Base-by-base conservation (phyloP, 2,329 filamentous ascomycete genomes). In the Teratosphaeria viscida region DNA sequence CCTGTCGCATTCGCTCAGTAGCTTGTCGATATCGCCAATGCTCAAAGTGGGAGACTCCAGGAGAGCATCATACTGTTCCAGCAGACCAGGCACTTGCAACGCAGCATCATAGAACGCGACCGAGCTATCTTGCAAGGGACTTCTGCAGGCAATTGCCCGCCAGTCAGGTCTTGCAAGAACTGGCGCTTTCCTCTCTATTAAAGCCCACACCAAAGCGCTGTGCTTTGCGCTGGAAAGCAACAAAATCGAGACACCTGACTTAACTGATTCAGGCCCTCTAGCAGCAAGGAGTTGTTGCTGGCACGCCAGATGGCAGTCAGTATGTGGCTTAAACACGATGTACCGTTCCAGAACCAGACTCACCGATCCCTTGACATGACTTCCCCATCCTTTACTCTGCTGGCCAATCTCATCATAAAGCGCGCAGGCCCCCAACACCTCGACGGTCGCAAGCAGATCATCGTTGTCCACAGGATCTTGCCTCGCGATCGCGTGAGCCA, bases 391-490 rank as follows among this genome's bases (percentile, higher is more conserved):
- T 29, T 62, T 59, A 16, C 65, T 65, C 34, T 65, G 63, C 37
- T 66, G 63, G n/a, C 64, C 60, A 29, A 72, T 70, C 47, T 70
- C 65, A 35, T 70, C 67, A 61, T 66, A 72, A 43, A 71, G 66
- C 56, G 70, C 69, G 56, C 70, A 72, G 5, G 62, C 62, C 10
- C 64, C 68, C 16, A 72, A 60, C 4, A 71, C 58, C 11, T 62
- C 65, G 23, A 67, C 67, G 6, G 70, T 67, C 10, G 68, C 70
- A 10, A 72, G 59, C 19, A 69, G 59, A 47, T 68, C 67, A 55
- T 72, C 70, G 12, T 67, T 66, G 8, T 59, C 23, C 52, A 55
- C 55, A 16, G 66, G 54, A 16, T 62, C 61, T 11, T 52, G 57
- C 5, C 37, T 60, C n/a, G 59, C 56, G 1, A 71, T 57, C 3